Evolutionary conservation across 1,284 basidiomycete species (phyloP), one percentile per base, ranked within the genome.

Genomic region (Puccinia coronata): DNA sequence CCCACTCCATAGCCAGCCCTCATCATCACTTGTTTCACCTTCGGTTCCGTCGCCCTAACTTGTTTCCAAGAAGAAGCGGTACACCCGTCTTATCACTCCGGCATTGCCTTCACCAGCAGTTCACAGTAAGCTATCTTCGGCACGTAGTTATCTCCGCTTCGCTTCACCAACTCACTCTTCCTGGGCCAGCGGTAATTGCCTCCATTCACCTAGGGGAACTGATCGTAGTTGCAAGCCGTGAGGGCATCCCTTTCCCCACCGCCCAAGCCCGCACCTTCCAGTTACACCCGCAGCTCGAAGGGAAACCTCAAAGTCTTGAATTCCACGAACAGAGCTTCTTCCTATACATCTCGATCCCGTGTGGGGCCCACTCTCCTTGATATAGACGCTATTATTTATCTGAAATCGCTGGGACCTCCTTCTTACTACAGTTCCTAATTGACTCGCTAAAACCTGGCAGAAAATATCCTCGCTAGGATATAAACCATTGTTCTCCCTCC

Each of bases 311-410:
- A 57, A 28, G n/a, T n/a, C 20, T n/a, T 61, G 36, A 34, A 61
- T 34, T 34, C 28, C 57, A 61, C 14, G 11, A 61, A 34, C 57
- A 1, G 11, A 61, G 12, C 28, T 16, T n/a, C 20, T 2, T 36
- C 57, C 31, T 61, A n/a, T n/a, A n/a, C 4, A 61, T 31, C 57
- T 18, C 31, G 1, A 61, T 61, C 57, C 57, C 57, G 57, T 61
- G 57, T 61, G 57, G 57, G 31, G 11, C 57, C 31, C 31, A 31
- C 57, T 18, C 14, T 61, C 57, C 28, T 61, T 61, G 8, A 61
- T 31, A 61, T 34, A 61, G 57, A 61, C 57, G 55, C 55, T 36
- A 28, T 34, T 61, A 61, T 61, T 61, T 61, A 61, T 61, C 57
- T 5, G 57, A 34, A 9, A 18, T 36, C 14, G 28, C 57, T 31